These are phyloP conservation scores for Fraxinus baroniana DNA, from an alignment of 305 asterid species.

Conservation along the genomic window DNA sequence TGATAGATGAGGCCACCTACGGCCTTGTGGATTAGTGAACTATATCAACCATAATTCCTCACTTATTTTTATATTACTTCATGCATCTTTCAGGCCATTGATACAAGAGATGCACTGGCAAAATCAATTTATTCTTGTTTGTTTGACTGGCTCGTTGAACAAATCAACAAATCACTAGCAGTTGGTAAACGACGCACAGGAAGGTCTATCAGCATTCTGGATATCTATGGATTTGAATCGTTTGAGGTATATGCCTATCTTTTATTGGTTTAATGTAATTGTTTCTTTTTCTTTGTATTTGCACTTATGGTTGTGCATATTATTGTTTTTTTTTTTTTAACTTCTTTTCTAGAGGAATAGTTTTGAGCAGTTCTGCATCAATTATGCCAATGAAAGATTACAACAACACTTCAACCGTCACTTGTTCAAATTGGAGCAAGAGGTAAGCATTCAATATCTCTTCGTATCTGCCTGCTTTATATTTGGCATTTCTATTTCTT, in stretches of 20 bases:
- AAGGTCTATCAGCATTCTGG: constrained; percentile 93
- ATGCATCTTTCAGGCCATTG: constrained; percentile 68
- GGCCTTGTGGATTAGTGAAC: not conserved
- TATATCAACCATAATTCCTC: not conserved
- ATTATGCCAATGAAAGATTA: constrained; percentile 83
- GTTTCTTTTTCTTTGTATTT: constrained; percentile 17
- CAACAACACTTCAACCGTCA: constrained; percentile 90
- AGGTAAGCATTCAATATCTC: constrained; percentile 40
- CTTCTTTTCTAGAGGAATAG: constrained; percentile 55
- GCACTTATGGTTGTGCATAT: constrained; percentile 18
- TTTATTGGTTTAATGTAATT: constrained; percentile 18
- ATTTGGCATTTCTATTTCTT: not conserved
- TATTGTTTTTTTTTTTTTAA: constrained; percentile 5
- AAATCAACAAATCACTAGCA: constrained; percentile 86
- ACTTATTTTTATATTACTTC: constrained; percentile 10
- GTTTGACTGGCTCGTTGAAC: constrained; percentile 97
- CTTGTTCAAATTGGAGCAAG: constrained; percentile 85
- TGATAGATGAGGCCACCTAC: constrained; percentile 4
- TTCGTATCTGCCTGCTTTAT: not conserved
- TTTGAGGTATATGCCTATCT: constrained; percentile 59
- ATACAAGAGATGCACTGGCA: constrained; percentile 91
- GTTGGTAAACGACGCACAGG: constrained; percentile 95
- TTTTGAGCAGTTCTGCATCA: constrained; percentile 87
- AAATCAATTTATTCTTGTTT: constrained; percentile 91
- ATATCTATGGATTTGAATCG: constrained; percentile 96